These are phyloP conservation scores for Eimeria acervulina DNA, from an alignment of 169 alveolate species.

Conservation along the genomic window DNA sequence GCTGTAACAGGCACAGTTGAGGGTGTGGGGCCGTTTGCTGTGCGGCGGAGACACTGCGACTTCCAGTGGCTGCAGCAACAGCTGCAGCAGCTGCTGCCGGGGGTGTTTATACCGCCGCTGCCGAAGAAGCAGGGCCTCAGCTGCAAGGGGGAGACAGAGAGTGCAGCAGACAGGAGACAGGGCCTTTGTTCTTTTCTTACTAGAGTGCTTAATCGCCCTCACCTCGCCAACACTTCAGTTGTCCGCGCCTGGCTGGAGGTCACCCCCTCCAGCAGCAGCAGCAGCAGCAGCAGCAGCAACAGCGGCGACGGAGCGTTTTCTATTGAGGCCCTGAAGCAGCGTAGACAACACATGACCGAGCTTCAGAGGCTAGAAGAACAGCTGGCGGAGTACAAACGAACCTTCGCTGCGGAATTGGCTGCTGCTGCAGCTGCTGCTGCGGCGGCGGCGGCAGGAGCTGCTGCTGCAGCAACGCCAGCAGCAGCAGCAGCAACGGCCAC, in stretches of 20 bases:
- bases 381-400: constrained; percentile 16
- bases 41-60: too few species aligned
- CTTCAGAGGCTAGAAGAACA: constrained; percentile 27
- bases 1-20: too few species aligned
- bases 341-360: constrained; percentile 39
- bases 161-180: too few species aligned
- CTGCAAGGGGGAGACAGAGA: too few species aligned
- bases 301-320: constrained; percentile 24
- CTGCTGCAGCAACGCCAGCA: background rate
- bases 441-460: background rate
- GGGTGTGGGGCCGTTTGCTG: too few species aligned
- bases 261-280: constrained; percentile 31
- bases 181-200: too few species aligned
- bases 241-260: constrained; percentile 60
- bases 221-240: constrained; percentile 34
- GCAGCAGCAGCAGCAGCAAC: constrained; percentile 24
- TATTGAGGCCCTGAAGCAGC: constrained; percentile 46
- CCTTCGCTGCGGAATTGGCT: background rate
- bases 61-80: too few species aligned
- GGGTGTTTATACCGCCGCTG: too few species aligned
- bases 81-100: too few species aligned
- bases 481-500: background rate
- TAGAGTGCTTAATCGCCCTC: too few species aligned
- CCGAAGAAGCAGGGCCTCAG: too few species aligned
- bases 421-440: constrained; percentile 32